A percentile compares a stretch with the other conserved stretches of the same genome.
Conservation (phyloP, 2,329 filamentous ascomycete species). For the Coleophoma crateriformis region DNA sequence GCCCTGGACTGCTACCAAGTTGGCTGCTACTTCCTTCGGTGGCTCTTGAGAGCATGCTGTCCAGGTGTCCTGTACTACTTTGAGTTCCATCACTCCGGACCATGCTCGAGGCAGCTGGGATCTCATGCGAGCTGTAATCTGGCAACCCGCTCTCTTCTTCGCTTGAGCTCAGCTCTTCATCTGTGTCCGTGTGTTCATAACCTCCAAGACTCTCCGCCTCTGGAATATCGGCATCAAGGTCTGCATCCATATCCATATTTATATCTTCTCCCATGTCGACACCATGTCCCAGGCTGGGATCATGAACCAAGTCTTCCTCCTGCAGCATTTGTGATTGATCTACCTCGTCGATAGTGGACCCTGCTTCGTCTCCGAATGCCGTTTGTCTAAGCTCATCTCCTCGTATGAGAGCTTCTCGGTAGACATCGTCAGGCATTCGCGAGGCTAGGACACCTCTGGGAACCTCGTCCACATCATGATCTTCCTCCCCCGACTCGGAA, state of each 20-base stretch:
- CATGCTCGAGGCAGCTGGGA: conserved; percentile 19
- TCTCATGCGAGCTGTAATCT: background rate
- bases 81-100: conserved; percentile 28
- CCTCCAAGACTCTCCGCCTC: conserved; percentile 53
- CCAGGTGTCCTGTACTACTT: conserved; percentile 19
- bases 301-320: conserved; percentile 50
- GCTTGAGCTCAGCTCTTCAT: conserved; percentile 54
- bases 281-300: conserved; percentile 21
- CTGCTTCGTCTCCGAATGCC: conserved; percentile 36
- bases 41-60: conserved; percentile 14
- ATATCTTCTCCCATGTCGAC: conserved; percentile 20
- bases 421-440: conserved; percentile 54
- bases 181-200: conserved; percentile 76
- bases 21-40: conserved; percentile 16
- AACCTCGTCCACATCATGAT: conserved; percentile 29
- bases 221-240: conserved; percentile 67
- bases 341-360: conserved; percentile 49
- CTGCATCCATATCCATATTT: conserved; percentile 56
- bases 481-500: conserved; percentile 31
- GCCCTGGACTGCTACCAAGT: conserved; percentile 21
- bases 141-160: conserved; percentile 31
- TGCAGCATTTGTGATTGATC: conserved; percentile 54
- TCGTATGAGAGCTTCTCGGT: conserved; percentile 51
- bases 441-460: conserved; percentile 23
- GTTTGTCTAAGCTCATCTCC: conserved; percentile 41